phyloP scores from a whole-genome alignment of 257 asterid species.

The Petrea volubilis region DNA sequence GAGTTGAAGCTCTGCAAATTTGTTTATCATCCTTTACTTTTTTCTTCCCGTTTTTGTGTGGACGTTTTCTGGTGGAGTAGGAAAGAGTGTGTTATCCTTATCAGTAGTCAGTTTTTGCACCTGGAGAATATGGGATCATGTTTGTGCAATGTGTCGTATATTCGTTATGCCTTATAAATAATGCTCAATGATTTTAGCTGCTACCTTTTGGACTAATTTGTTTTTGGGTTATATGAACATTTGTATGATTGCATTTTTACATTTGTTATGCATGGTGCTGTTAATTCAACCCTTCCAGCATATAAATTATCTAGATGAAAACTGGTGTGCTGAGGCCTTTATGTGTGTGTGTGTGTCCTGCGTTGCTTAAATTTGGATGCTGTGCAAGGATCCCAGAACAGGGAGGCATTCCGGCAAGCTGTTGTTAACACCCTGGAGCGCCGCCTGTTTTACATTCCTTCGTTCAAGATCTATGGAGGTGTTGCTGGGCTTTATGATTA shows the following conservation, averaged over 20 bases:
- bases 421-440: conserved; percentile 74
- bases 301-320: background rate
- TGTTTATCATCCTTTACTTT: background rate
- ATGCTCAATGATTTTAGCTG: background rate
- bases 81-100: background rate
- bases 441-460: conserved; percentile 72
- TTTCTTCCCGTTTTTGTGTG: background rate
- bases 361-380: conserved; percentile 20
- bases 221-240: background rate
- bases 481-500: conserved; percentile 82
- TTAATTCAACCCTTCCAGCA: background rate
- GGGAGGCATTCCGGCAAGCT: conserved; percentile 68
- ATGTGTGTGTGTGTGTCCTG: too few species aligned
- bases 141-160: background rate
- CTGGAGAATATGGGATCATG: background rate
- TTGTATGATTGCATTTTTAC: conserved; percentile 17
- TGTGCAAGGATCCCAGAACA: conserved; percentile 29
- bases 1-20: background rate
- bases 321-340: conserved; percentile 7
- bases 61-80: background rate
- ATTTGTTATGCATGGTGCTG: background rate
- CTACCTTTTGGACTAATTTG: background rate
- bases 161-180: background rate
- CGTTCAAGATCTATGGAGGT: conserved; percentile 75
- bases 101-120: background rate